Evolutionary conservation across 2,329 filamentous ascomycete genomes (phyloP), one percentile per base, ranked within the genome.

Genomic region (Chrysosporium keratinophilum): DNA sequence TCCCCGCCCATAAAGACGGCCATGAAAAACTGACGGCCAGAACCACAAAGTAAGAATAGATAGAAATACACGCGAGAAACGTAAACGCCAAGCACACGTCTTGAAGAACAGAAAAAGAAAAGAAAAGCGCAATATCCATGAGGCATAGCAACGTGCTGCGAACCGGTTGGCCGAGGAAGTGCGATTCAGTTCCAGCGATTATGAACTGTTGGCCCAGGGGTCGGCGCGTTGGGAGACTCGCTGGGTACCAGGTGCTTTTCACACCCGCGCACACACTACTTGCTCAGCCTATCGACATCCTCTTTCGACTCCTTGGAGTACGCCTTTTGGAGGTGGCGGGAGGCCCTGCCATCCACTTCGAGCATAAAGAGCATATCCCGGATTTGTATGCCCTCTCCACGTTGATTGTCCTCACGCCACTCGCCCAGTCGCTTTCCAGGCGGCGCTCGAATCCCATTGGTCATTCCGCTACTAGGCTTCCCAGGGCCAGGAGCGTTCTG

Each of bases 301-400:
- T 72, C 70, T 59, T 68, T 71, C 40, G 68, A 59, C 57, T 71
- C 69, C 53, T 69, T 71, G 39, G 67, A 65, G 55, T 73, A 72
- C 10, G 68, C 72, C 59, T 70, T 68, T 58, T 74, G 68, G 50
- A 74, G 65, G 61, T 73, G 70, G 41, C 68, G 67, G 39, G 65
- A 62, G 19, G 69, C 70, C 56, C 69, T 78, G 1, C 87, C 85
- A 65, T 95, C 88, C 49, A 82, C 76, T 67, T 95, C 90, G 45
- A 96, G 76, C 56, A 87, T 86, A 17, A 81, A 76, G 14, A 95
- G 75, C 74, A 89, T 83, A 68, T 96, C 91, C 52, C 91, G 79
- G 50, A 95, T 74, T 71, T 96, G 89, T 46, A 96, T 87, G 23
- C 84, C 83, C 60, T 78, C 79, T 33, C 88, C 88, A 64, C 84